Percentiles rank a stretch among this genome's conserved stretches.
Conservation (phyloP, 179 eudicot species). For the Actinidia chinensis region DNA sequence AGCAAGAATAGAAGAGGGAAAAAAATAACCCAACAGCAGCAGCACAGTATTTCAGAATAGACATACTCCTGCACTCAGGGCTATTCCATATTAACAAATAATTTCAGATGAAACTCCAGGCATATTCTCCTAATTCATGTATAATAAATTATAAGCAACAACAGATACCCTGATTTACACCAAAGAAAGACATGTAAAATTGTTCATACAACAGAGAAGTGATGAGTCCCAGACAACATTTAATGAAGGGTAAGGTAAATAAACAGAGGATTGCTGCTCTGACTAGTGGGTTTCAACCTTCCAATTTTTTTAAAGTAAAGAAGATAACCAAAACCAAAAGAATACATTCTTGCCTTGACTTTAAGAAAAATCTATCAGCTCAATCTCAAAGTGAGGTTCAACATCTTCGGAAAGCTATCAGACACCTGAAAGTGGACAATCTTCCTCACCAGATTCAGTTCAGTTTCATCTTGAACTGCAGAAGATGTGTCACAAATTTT, state of each 20-base stretch:
- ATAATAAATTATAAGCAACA: constrained; percentile 7
- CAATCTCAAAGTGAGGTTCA: constrained; percentile 92
- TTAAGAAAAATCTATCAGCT: constrained; percentile 86
- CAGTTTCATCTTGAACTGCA: constrained; percentile 90
- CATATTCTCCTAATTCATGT: background rate
- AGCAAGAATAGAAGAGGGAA: background rate
- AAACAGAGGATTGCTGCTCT: background rate
- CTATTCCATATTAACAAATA: background rate
- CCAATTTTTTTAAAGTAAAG: background rate
- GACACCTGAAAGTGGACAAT: constrained; percentile 83
- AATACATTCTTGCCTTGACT: constrained; percentile 66
- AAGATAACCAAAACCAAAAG: background rate
- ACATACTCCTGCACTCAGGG: no score
- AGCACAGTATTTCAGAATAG: no score
- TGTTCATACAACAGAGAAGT: background rate
- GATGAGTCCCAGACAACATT: background rate
- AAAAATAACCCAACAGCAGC: background rate
- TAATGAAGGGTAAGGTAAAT: background rate
- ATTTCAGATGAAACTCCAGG: background rate
- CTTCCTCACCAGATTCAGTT: constrained; percentile 87
- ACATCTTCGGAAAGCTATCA: constrained; percentile 81
- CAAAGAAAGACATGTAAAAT: background rate
- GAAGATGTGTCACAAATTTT: constrained; percentile 10
- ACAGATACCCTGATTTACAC: background rate
- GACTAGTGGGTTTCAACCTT: background rate